These are phyloP conservation scores for Botrytis medusae DNA, from an alignment of 2,329 filamentous ascomycete species.

Conservation along the genomic window DNA sequence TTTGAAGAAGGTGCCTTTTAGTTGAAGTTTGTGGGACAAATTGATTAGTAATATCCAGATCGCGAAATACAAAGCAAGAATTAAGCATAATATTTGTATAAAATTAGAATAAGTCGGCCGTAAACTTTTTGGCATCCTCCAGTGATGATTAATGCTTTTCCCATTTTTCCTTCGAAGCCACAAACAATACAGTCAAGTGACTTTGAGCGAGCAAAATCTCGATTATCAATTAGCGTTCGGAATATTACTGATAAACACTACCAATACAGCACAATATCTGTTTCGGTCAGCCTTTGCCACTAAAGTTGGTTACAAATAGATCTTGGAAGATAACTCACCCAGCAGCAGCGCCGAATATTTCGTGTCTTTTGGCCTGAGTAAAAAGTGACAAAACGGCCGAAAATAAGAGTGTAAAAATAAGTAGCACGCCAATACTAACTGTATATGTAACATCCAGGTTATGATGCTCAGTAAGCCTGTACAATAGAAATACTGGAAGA, in stretches of 20 bases:
- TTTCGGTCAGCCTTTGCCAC: not conserved
- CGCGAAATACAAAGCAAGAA: not conserved
- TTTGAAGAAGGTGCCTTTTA: constrained; percentile 22
- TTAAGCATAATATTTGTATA: not conserved
- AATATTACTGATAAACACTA: constrained; percentile 31
- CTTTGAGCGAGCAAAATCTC: not conserved
- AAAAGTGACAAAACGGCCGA: constrained; percentile 29
- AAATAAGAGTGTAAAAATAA: constrained; percentile 32
- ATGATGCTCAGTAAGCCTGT: constrained; percentile 14
- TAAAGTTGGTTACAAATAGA: not conserved
- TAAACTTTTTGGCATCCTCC: not conserved
- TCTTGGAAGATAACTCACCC: constrained; percentile 26
- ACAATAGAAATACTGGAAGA: constrained; percentile 29
- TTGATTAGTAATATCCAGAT: not conserved
- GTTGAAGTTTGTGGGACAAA: not conserved
- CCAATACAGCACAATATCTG: constrained; percentile 31
- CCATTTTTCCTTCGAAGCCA: no score
- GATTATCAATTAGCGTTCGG: not conserved
- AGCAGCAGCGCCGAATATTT: constrained; percentile 34
- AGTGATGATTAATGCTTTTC: not conserved
- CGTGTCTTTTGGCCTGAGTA: constrained; percentile 34
- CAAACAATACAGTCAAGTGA: not conserved
- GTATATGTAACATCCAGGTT: constrained; percentile 21
- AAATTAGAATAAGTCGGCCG: not conserved
- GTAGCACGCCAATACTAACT: constrained; percentile 28